These are phyloP conservation scores for Coniochaeta hoffmannii DNA, from an alignment of 2,329 filamentous ascomycete genomes.

Conservation along the genomic window DNA sequence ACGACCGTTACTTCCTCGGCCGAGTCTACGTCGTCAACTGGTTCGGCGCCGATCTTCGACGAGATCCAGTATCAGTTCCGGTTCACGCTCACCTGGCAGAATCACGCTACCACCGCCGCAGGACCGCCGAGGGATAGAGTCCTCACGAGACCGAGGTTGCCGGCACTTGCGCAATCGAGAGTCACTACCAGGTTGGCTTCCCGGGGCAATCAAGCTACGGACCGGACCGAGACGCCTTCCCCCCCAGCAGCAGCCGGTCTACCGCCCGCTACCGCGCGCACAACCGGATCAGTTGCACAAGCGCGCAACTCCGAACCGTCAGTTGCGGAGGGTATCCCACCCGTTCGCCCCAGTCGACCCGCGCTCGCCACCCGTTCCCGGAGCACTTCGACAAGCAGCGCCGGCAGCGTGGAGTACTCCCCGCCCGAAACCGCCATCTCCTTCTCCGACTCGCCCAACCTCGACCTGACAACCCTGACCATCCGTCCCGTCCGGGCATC, in stretches of 20 bases:
- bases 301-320: slow-evolving; percentile 40
- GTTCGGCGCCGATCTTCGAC: slow-evolving; percentile 46
- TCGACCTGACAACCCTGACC: slow-evolving; percentile 8
- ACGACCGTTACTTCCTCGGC: slow-evolving; percentile 29
- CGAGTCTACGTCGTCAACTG: slow-evolving; percentile 43
- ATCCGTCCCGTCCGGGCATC: slow-evolving; percentile 19
- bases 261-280: slow-evolving; percentile 35
- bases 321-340: not conserved
- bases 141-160: slow-evolving; percentile 62
- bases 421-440: not conserved
- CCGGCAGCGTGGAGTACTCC: slow-evolving; percentile 9
- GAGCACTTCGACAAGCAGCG: slow-evolving; percentile 13
- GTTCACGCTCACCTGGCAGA: slow-evolving; percentile 46
- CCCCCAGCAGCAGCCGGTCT: slow-evolving; percentile 28
- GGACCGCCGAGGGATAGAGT: slow-evolving; percentile 51
- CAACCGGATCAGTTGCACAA: slow-evolving; percentile 40
- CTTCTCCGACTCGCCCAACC: not conserved
- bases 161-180: slow-evolving; percentile 60
- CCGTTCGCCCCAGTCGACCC: not conserved
- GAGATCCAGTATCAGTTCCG: slow-evolving; percentile 61
- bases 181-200: slow-evolving; percentile 28
- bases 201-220: not conserved
- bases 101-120: slow-evolving; percentile 35
- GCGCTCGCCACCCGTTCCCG: not conserved
- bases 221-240: slow-evolving; percentile 29